These are phyloP conservation scores for Aspergillus sp. DNA, from an alignment of 2,329 filamentous ascomycete genomes.

Conservation along the genomic window DNA sequence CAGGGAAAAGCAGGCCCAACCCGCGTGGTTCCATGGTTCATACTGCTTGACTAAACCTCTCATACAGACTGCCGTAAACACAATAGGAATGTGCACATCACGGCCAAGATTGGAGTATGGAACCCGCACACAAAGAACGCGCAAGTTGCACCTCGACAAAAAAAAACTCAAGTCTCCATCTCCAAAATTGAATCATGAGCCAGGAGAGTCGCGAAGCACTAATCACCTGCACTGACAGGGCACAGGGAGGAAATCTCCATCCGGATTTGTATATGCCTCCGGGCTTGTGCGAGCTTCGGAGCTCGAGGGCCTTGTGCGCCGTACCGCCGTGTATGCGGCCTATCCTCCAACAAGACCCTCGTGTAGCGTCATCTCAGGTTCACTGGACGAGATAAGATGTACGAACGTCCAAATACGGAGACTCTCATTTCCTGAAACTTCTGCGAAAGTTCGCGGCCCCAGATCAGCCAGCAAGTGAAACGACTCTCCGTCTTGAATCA, in stretches of 20 bases:
- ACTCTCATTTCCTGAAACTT: slow-evolving; percentile 1
- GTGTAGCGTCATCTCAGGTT: neutral
- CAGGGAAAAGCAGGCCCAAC: neutral
- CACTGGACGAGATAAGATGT: neutral
- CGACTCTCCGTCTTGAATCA: neutral
- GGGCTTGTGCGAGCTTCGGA: slow-evolving; percentile 9
- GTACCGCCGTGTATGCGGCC: neutral
- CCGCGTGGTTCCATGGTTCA: slow-evolving; percentile 9
- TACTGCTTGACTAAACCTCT: neutral
- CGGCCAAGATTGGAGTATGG: neutral
- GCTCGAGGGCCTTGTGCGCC: neutral
- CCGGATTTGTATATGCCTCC: slow-evolving; percentile 9
- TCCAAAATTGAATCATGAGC: neutral
- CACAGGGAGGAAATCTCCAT: neutral
- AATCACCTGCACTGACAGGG: neutral
- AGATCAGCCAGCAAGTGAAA: slow-evolving; percentile 1
- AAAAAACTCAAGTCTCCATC: slow-evolving; percentile 2
- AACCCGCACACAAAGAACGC: neutral
- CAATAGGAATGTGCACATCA: slow-evolving; percentile 5
- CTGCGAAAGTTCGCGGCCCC: neutral
- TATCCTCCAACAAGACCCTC: neutral
- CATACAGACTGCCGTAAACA: neutral
- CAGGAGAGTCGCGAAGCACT: neutral
- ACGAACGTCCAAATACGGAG: neutral
- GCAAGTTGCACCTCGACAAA: neutral